phyloP scores from a whole-genome alignment of 2,329 filamentous ascomycete species.

The Epichloe typhina region DNA sequence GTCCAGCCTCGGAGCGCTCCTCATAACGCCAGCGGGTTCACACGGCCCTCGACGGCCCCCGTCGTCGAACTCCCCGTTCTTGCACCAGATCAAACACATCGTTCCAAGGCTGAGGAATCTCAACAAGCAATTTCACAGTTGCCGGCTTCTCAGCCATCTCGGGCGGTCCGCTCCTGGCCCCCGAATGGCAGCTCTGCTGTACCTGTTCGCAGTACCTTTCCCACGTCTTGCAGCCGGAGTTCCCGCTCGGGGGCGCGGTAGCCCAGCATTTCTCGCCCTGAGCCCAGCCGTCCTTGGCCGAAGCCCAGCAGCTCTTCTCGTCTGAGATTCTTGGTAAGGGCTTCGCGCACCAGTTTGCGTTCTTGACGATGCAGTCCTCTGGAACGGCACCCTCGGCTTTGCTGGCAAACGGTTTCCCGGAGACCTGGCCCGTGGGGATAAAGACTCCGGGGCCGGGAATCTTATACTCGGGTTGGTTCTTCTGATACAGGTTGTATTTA shows the following conservation, averaged over 20 bases:
- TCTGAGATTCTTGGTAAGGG: constrained; percentile 44
- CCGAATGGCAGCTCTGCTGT: constrained; percentile 27
- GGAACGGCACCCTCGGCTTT: constrained; percentile 37
- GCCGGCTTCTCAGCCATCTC: constrained; percentile 23
- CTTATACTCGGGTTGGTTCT: constrained; percentile 30
- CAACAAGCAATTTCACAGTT: constrained; percentile 17
- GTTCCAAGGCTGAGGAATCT: constrained; percentile 21
- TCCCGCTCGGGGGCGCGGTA: constrained; percentile 44
- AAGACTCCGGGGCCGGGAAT: constrained; percentile 44
- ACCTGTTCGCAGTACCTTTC: constrained; percentile 44
- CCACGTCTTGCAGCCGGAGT: constrained; percentile 47
- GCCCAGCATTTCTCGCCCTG: constrained; percentile 49
- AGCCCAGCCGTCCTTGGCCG: constrained; percentile 40
- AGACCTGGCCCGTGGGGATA: constrained; percentile 19
- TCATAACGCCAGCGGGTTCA: neutral
- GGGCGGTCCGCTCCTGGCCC: constrained; percentile 35
- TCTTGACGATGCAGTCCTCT: constrained; percentile 44
- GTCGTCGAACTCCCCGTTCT: neutral
- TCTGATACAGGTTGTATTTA: constrained; percentile 51
- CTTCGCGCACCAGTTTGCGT: constrained; percentile 59
- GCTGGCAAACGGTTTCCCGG: constrained; percentile 6
- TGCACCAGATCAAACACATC: neutral
- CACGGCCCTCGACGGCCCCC: neutral
- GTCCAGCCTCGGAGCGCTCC: no score
- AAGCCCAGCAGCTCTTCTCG: constrained; percentile 46